phyloP scores from a whole-genome alignment of 129 eudicot species.

The Smallanthus sonchifolius region DNA sequence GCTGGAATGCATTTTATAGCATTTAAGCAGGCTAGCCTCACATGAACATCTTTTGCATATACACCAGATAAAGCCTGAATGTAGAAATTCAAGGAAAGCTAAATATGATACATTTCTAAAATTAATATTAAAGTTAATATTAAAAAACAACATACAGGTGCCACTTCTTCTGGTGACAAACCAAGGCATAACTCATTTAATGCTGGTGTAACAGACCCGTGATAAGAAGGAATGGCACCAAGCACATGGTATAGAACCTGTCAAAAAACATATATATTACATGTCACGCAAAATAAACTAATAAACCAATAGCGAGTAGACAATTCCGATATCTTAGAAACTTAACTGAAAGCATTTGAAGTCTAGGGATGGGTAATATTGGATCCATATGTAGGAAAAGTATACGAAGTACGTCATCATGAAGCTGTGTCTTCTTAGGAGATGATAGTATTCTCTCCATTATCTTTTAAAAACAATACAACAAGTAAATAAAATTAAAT shows the following conservation, averaged over 20 bases:
- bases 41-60: slow-evolving; percentile 96
- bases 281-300: slow-evolving; percentile 12
- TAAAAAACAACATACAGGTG: slow-evolving; percentile 55
- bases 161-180: slow-evolving; percentile 73
- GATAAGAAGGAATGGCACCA: slow-evolving; percentile 87
- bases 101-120: neutral
- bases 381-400: slow-evolving; percentile 91
- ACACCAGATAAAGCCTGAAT: slow-evolving; percentile 83
- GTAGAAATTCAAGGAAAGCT: slow-evolving; percentile 1
- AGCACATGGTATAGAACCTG: slow-evolving; percentile 96
- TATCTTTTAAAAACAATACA: slow-evolving; percentile 40
- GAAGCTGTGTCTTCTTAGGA: slow-evolving; percentile 88
- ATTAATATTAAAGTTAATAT: neutral
- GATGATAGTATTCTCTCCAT: slow-evolving; percentile 84
- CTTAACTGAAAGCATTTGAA: slow-evolving; percentile 92
- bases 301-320: neutral
- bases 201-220: slow-evolving; percentile 85
- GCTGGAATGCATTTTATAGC: slow-evolving; percentile 97
- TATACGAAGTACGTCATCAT: slow-evolving; percentile 78
- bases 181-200: slow-evolving; percentile 97
- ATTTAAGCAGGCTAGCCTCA: slow-evolving; percentile 90
- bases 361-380: slow-evolving; percentile 85
- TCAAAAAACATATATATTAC: slow-evolving; percentile 20
- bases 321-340: neutral
- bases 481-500: neutral